Percentiles rank a stretch among this genome's conserved stretches.
phyloP scores from a whole-genome alignment of 1,139 yeast species.

The Debaryomyces robertsiae region DNA sequence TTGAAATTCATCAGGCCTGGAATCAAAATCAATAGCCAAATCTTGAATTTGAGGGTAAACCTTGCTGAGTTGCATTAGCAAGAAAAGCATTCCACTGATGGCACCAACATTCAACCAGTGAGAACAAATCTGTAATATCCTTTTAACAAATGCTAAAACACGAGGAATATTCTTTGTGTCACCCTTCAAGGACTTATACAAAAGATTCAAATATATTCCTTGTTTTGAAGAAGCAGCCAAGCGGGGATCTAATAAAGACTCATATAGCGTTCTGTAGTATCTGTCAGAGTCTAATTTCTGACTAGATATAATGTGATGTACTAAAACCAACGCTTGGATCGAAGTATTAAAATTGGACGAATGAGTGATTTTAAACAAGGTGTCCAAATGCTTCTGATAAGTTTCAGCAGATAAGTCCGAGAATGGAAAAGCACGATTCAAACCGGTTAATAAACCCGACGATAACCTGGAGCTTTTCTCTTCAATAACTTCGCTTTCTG shows the following conservation, averaged over 20 bases:
- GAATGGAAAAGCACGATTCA: constrained; percentile 95
- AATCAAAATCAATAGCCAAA: constrained; percentile 43
- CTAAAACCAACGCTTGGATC: constrained; percentile 85
- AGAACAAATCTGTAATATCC: constrained; percentile 81
- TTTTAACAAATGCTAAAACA: constrained; percentile 86
- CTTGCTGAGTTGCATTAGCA: constrained; percentile 65
- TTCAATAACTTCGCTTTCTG: constrained; percentile 71
- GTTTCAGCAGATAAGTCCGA: constrained; percentile 72
- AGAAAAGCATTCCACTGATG: constrained; percentile 82
- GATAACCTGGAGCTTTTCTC: constrained; percentile 85
- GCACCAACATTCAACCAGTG: constrained; percentile 91
- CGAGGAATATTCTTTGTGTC: constrained; percentile 63
- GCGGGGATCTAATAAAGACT: constrained; percentile 84
- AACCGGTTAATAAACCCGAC: constrained; percentile 90
- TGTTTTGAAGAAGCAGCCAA: constrained; percentile 83
- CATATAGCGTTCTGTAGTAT: constrained; percentile 86
- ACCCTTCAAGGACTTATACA: constrained; percentile 79
- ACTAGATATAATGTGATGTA: constrained; percentile 69
- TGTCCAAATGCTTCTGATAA: constrained; percentile 78
- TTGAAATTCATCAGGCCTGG: constrained; percentile 34
- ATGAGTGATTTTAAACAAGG: constrained; percentile 87
- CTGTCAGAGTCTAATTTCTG: constrained; percentile 68
- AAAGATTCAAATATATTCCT: constrained; percentile 81
- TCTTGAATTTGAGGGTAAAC: constrained; percentile 45
- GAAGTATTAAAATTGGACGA: constrained; percentile 93